phyloP scores from a whole-genome alignment of 2,329 filamentous ascomycete genomes.

The Colletotrichum sp. region DNA sequence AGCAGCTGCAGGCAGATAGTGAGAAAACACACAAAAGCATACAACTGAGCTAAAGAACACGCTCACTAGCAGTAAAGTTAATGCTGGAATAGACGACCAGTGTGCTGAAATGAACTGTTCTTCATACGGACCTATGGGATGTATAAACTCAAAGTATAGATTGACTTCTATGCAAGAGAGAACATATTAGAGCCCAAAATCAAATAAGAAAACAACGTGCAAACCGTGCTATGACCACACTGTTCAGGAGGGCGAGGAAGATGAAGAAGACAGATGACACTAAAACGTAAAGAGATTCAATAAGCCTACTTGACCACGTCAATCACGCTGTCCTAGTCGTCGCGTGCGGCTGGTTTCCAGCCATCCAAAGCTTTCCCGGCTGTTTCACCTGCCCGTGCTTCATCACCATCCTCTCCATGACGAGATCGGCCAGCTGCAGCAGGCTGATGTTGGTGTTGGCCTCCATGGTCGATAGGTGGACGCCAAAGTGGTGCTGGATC shows the following conservation, averaged over 20 bases:
- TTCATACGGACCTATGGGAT: not conserved
- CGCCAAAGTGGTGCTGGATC: not conserved
- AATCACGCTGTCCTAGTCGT: not conserved
- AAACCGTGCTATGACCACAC: not conserved
- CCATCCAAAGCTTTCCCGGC: not conserved
- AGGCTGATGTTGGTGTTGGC: not conserved
- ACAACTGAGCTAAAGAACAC: not conserved
- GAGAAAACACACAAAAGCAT: not conserved
- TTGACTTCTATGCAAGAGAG: not conserved
- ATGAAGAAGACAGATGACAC: not conserved
- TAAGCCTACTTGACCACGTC: not conserved
- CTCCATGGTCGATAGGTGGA: not conserved
- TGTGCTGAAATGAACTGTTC: not conserved
- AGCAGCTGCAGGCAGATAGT: not conserved
- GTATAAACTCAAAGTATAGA: not conserved
- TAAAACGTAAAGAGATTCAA: not conserved
- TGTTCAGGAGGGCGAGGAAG: not conserved
- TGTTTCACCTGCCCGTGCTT: not conserved
- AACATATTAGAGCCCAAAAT: not conserved
- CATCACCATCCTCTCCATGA: not conserved
- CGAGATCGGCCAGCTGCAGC: not conserved
- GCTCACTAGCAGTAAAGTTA: not conserved
- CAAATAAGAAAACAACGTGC: not conserved
- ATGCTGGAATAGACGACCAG: not conserved
- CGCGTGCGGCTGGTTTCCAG: not conserved